Evolutionary conservation across 306 rosid species (phyloP), one percentile per base, ranked within the genome.

Genomic region (Cicer cuneatum): DNA sequence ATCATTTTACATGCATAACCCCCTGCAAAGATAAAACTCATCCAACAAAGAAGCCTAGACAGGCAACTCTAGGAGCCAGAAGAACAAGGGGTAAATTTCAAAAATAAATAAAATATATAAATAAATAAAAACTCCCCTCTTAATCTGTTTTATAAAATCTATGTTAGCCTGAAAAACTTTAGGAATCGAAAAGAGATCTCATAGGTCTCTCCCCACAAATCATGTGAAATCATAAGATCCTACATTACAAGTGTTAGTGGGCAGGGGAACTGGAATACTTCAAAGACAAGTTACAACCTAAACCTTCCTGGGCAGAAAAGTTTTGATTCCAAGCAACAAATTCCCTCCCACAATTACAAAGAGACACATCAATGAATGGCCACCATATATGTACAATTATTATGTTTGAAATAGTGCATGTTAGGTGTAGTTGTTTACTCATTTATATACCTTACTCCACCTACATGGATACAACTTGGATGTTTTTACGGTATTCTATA

Each of bases 1-100:
- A 77, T 33, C 48, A 45, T 57, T 69, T 73, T 52, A 65, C 41
- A 62, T 10, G 57, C 42, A 62, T 68, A 45, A 78, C 69, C 43
- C 71, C 40, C 56, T 33, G 51, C 49, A 66, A 51, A 57, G 11
- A 42, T 62, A 67, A 73, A 52, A 66, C 54, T 72, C 67, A 53
- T 37, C 43, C 33, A 21, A 45, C 48, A 60, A 63, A 18, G 19
- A 2, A 72, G 63, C 70, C 38, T 58, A 80, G 47, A 65, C 43
- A 6, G 58, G 63, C 42, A 72, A 45, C 52, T 66, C 48, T 24
- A 46, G 65, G 62, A 56, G 37, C 58, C 66, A 64, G 14, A 71
- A 58, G 24, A 73, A 52, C 57, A 11, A 33, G 49, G 42, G 62
- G 7, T 37, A 4, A 47, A 15, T 43, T 53, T 9, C 2, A 63